Conservation (phyloP, 2,329 filamentous ascomycete species). For the Plectosphaerella cucumerina region DNA sequence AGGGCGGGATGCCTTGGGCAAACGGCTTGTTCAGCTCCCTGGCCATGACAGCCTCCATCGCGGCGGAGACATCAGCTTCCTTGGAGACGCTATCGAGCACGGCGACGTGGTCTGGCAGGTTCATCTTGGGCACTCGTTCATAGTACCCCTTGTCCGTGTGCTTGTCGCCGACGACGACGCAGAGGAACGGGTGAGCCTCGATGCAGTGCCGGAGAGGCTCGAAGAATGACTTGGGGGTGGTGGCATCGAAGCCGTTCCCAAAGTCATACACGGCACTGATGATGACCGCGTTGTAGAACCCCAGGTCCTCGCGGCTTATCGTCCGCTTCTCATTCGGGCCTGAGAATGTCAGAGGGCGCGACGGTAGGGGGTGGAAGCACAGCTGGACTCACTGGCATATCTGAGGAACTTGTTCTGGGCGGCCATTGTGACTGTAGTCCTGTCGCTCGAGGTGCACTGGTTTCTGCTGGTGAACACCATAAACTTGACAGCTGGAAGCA, state of each 20-base stretch:
- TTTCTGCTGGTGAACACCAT: no score
- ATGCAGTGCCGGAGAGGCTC: slow-evolving; percentile 31
- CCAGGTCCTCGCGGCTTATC: slow-evolving; percentile 33
- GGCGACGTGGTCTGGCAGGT: slow-evolving; percentile 34
- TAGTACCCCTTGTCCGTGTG: slow-evolving; percentile 31
- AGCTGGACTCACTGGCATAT: slow-evolving; percentile 1
- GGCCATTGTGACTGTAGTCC: not conserved
- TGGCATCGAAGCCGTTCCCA: slow-evolving; percentile 9
- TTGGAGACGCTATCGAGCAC: slow-evolving; percentile 15
- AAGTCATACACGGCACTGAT: slow-evolving; percentile 29
- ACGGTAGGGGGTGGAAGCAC: not conserved
- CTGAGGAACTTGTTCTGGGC: not conserved
- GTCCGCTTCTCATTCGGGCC: slow-evolving; percentile 34
- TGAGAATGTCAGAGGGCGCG: slow-evolving; percentile 8
- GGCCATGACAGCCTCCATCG: slow-evolving; percentile 19
- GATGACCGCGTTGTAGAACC: slow-evolving; percentile 33
- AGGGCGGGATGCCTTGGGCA: slow-evolving; percentile 27
- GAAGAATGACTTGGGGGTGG: slow-evolving; percentile 19
- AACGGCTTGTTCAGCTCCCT: slow-evolving; percentile 28
- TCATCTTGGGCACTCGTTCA: slow-evolving; percentile 20
- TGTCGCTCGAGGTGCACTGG: no score
- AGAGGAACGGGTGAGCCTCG: slow-evolving; percentile 29
- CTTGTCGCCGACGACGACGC: slow-evolving; percentile 26
- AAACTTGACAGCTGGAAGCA: no score
- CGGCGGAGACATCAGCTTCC: not conserved